These are phyloP conservation scores for Fonsecaea monophora DNA, from an alignment of 2,329 filamentous ascomycete genomes.

Conservation along the genomic window DNA sequence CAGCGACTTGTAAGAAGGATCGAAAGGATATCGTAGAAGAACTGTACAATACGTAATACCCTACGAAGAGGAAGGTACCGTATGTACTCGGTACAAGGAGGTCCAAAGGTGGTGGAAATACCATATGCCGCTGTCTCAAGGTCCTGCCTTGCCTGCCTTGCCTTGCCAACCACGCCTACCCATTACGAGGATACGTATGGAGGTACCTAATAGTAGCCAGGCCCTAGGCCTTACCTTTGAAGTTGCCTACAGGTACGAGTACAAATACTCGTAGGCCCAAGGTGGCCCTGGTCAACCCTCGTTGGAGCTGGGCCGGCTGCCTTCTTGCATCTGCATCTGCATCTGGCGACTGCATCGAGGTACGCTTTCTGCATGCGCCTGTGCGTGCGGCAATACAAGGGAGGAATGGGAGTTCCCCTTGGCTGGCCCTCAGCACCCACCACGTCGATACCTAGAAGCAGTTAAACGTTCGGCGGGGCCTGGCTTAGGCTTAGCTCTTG, in stretches of 20 bases:
- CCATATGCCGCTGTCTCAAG: not conserved
- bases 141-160: no score
- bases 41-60: not conserved
- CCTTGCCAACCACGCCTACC: not conserved
- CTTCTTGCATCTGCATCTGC: constrained; percentile 1
- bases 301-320: not conserved
- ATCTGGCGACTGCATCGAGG: constrained; percentile 1
- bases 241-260: no score
- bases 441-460: not conserved
- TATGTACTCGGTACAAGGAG: not conserved
- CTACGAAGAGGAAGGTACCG: not conserved
- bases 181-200: no score
- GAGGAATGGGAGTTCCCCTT: not conserved
- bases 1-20: not conserved
- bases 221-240: not conserved
- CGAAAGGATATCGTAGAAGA: not conserved
- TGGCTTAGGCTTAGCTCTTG: constrained; percentile 14
- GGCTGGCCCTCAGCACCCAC: not conserved
- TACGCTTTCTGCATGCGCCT: not conserved
- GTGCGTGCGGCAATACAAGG: not conserved
- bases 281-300: not conserved
- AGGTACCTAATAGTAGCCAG: not conserved
- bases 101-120: not conserved
- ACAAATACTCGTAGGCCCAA: no score
- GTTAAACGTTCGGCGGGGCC: constrained; percentile 23